Evolutionary conservation across 805 yeast genomes (phyloP), one percentile per base, ranked within the genome.

Genomic region (Hanseniaspora lachancei): DNA sequence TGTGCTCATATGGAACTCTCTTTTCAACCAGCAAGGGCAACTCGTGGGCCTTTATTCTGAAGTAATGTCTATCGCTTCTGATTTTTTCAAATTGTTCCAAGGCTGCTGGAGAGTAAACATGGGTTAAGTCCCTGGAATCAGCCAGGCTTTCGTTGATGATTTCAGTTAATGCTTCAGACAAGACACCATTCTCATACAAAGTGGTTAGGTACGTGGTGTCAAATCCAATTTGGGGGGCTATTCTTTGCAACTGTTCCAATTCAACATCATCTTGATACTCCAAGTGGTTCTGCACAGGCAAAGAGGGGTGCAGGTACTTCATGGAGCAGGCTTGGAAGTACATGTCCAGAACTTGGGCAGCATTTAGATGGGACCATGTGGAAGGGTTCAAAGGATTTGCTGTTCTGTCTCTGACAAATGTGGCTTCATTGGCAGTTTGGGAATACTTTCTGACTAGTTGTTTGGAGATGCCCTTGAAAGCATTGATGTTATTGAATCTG

Each of bases 11-110:
- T 58, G 74, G 76, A 68, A 84, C 80, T 62, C 91, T 82, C 66
- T 76, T 85, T 67, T 87, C 81, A 43, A 82, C 81, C 60, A 93
- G 74, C 56, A 80, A 77, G 7, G 98, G 98, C 74, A 91, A 77
- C 67, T 91, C 97, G 70, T 84, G 91, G 0, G 97, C 96, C 12
- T 95, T 87, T 46, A 87, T 74, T 62, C 97, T 77, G 64, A 82
- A 82, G 63, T 82, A 80, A 60, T 84, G 79, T 61, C 95, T 81
- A 62, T 79, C 81, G 60, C 79, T 83, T 64, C 97, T 78, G 63
- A 81, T 86, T 60, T 80, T 83, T 56, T 79, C 78, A 36, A 83
- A 77, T 58, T 78, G 77, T 62, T 84, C 82, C 62, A 84, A 95
- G 23, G 93, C 95, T 15, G 72, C 71, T 5, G 82, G 73, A 27